Base-by-base conservation (phyloP, 2,329 filamentous ascomycete genomes). In the Claviceps pazoutovae region DNA sequence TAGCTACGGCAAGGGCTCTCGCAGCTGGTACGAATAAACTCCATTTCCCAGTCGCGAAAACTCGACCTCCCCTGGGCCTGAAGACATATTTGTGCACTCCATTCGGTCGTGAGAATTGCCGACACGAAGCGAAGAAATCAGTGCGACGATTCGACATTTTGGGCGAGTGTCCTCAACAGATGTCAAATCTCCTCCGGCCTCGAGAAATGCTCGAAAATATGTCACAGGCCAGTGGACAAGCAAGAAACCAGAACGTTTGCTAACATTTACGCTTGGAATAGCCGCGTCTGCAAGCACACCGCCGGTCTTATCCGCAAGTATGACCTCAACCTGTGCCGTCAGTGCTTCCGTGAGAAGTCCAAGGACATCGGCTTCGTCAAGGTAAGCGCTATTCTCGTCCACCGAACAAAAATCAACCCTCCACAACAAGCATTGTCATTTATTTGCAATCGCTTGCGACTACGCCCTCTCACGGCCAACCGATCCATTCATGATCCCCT, bases 281-380 rank as follows among this genome's bases (percentile, higher is more conserved):
- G 78, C 78, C 78, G 78, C 59, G 76, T 81, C 68, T 82, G 78
- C 88, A 88, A 89, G 71, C 91, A 98, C 86, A 84, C 82, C 71
- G 91, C 93, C 69, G 93, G 93, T 94, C 84, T 98, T 65, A 95
- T 98, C 83, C 90, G 93, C 80, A 98, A 98, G 80, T 98, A 98
- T 79, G 91, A 93, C 71, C 82, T 96, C 66, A 88, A 95, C 75
- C 81, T 86, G 70, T 86, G 82, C 80, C 81, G 82, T 79, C 82
- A 86, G 71, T 86, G 82, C 78, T 86, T 84, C 79, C 78, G 82
- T 67, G 82, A 85, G 76, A 84, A 84, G 77, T 72, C 79, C 61
- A 72, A 78, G 71, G 82, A 85, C 68, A 84, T 85, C 71, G 82
- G 82, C 66, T 85, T 85, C 73, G 74, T 79, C 74, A 84, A 85